Base-by-base conservation (phyloP, 768 basidiomycete species). In the Tricholoma sp. region DNA sequence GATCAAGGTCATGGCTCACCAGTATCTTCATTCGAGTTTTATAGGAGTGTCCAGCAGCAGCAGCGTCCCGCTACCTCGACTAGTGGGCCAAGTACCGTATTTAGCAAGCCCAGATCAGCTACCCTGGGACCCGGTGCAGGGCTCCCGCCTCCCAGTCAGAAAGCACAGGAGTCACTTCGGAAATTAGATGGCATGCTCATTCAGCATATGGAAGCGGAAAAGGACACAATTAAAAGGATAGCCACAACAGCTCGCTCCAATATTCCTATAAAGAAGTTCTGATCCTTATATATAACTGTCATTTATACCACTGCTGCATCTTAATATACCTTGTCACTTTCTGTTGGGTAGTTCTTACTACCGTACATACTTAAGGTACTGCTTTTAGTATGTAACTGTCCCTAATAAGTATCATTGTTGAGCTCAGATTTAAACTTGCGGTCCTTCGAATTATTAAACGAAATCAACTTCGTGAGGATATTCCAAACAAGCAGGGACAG, bases 191-290 rank as follows among this genome's bases (percentile, higher is more conserved):
- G 89, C 59, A 80, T 94, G 83, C 72, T 94, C 52, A 72, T 84
- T 53, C 84, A 87, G 68, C 91, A 94, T 67, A 88, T 93, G 75
- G 88, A 89, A 71, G 79, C 85, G 52, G 91, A 94, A 72, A 85
- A 84, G 73, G 87, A 91, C 65, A 85, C 82, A 33, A 77, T 94
- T 63, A 87, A 81, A 73, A 78, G 83, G 71, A 91, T 94, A 66
- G 85, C 91, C 18, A 74, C 76, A 28, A 76, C 71, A 31, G 62
- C 61, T 59, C 61, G 61, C 54, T 62, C 65, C 18, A 65, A 62
- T 57, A 60, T 64, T 55, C 61, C 63, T 39, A 34, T 55, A 51
- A 61, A 63, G 42, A 59, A 57, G 48, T 39, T 28, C 58, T 63
- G 57, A 61, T 42, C 41, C n/a, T 54, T 29, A 36, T 56, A 59